A percentile compares a stretch with the other conserved stretches of the same genome.
Conservation (phyloP, 2,329 filamentous ascomycete genomes). For the Xylariaceae sp. region DNA sequence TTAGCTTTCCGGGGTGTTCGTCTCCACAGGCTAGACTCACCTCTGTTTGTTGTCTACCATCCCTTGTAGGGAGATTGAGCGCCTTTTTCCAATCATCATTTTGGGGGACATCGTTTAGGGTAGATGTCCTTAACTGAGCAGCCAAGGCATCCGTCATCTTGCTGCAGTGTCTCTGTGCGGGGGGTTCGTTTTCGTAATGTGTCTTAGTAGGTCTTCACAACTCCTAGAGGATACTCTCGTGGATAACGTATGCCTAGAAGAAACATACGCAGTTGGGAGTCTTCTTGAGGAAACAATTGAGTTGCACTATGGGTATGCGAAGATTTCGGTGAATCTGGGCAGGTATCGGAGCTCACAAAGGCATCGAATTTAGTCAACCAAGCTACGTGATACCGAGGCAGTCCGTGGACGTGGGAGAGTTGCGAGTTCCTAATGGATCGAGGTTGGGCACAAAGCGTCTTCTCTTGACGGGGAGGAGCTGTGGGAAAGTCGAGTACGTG, state of each 20-base stretch:
- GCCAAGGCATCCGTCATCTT: constrained; percentile 38
- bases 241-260: neutral
- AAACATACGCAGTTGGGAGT: neutral
- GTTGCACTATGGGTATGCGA: no score
- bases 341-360: no score
- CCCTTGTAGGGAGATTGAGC: constrained; percentile 72
- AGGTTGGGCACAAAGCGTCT: no score
- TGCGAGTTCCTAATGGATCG: no score
- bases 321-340: no score
- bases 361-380: no score
- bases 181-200: neutral
- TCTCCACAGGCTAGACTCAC: constrained; percentile 45
- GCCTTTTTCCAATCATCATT: constrained; percentile 74
- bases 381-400: no score
- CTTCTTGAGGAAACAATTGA: neutral
- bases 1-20: constrained; percentile 7
- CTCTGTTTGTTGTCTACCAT: constrained; percentile 80
- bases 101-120: constrained; percentile 50
- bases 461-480: no score
- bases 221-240: neutral
- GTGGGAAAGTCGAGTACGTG: no score
- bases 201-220: neutral
- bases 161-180: constrained; percentile 42
- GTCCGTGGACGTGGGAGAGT: no score
- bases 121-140: constrained; percentile 41